Percentiles rank a stretch among this genome's conserved stretches.
Evolutionary conservation across 129 eudicot genomes (phyloP).

Genomic region (Dittrichia graveolens): DNA sequence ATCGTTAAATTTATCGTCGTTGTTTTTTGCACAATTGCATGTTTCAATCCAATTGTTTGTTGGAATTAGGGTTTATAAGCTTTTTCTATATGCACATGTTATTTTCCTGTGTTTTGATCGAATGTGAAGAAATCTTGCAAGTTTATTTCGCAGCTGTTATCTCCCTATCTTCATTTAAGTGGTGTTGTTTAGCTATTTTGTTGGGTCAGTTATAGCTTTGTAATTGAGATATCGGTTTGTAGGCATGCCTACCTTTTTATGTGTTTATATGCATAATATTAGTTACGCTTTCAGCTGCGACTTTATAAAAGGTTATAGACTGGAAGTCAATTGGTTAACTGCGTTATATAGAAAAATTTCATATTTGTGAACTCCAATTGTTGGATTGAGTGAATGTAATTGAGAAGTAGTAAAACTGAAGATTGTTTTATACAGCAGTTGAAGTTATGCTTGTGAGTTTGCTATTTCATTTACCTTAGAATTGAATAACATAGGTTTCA

Average conservation of each 20-base stretch:
- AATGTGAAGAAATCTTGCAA: constrained; percentile 2
- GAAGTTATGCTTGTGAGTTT: too few species aligned
- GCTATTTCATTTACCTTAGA: too few species aligned
- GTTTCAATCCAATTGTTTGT: neutral
- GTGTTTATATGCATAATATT: neutral
- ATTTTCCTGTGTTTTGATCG: neutral
- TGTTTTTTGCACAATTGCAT: neutral
- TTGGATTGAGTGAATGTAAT: neutral
- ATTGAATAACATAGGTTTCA: too few species aligned
- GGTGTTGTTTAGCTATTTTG: neutral
- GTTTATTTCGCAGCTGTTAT: neutral
- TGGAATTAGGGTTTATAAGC: constrained; percentile 20
- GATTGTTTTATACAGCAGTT: neutral
- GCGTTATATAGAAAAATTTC: neutral
- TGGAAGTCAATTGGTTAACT: neutral
- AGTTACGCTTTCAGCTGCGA: neutral
- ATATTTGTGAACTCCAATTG: neutral
- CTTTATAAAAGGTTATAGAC: neutral
- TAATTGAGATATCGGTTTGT: too few species aligned
- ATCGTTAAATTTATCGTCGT: neutral
- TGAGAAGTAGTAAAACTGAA: neutral
- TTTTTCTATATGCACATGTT: neutral
- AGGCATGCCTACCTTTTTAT: neutral
- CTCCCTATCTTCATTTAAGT: neutral
- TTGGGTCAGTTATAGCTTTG: neutral